Evolutionary conservation across 306 rosid genomes (phyloP).

Genomic region (Prinsepia uniflora): DNA sequence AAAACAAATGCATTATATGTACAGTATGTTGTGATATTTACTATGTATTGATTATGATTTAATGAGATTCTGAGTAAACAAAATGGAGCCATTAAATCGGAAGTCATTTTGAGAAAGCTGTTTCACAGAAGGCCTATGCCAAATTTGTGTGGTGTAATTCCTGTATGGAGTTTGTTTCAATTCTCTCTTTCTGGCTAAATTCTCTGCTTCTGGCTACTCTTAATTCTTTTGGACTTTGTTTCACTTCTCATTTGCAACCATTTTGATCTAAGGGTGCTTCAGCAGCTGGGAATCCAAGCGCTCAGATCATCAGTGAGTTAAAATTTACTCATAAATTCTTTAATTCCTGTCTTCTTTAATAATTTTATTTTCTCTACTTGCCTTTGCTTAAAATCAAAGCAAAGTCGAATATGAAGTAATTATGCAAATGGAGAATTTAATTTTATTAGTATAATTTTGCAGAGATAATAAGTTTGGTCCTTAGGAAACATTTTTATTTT

Average conservation of each 20-base stretch:
- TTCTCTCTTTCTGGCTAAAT: too few relatives aligned
- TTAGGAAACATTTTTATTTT: background rate
- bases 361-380: too few relatives aligned
- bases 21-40: too few relatives aligned
- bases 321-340: background rate
- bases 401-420: too few relatives aligned
- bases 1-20: too few relatives aligned
- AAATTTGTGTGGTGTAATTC: background rate
- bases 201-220: too few relatives aligned
- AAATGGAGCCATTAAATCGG: conserved; percentile 50
- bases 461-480: conserved; percentile 5
- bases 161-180: too few relatives aligned
- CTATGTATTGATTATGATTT: too few relatives aligned
- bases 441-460: background rate
- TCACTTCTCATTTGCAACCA: conserved; percentile 57
- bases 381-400: too few relatives aligned
- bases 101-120: conserved; percentile 65
- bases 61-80: too few relatives aligned
- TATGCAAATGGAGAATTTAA: too few relatives aligned
- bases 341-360: background rate
- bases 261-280: conserved; percentile 33
- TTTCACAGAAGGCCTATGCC: conserved; percentile 77
- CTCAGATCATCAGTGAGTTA: conserved; percentile 52
- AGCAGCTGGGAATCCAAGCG: conserved; percentile 36
- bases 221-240: conserved; percentile 70